Base-by-base conservation (phyloP, 176 grass and related monocot species). In the Themeda triandra region DNA sequence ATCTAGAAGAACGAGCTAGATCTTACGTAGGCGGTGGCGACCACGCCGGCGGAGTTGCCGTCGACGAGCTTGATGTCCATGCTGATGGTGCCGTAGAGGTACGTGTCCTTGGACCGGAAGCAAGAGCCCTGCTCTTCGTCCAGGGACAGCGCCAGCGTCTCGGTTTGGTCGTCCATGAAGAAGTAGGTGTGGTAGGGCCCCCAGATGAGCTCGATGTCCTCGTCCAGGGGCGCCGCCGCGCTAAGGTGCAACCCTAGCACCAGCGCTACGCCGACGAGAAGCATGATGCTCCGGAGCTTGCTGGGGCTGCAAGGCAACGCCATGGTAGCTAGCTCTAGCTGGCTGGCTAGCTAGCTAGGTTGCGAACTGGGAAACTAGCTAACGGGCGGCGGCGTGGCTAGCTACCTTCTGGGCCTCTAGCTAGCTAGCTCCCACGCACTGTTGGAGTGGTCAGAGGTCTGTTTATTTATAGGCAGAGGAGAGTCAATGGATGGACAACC, bases 31-130 rank as follows among this genome's bases (percentile, higher is more conserved):
- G 89, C 32, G 39, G 93, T 89, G 84, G 30, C 58, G 63, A 92
- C 93, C 0, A 90, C 92, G 75, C 93, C 93, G 73, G 93, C 93
- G 37, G 93, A 95, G 76, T 95, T 75, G 76, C 90, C 90, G 6
- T 89, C 80, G 62, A 95, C 54, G 65, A 95, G 93, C 85, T 86
- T 92, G 85, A 92, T 86, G 28, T 95, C 83, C 36, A 95, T 10
- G 90, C 83, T 84, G 79, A 95, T 73, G 66, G 69, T 73, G 31
- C 21, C 85, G 77, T 74, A 95, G 76, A 92, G 71, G 77, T 86
- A 92, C 51, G 15, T 76, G 24, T 77, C 58, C 62, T 32, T 78
- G 1, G 93, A 95, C 39, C 73, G 85, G 91, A 92, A 92, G 80
- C 76, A 73, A 1, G 91, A 89, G 19, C 91, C 87, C 21, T 74